Percentiles rank a stretch among this genome's conserved stretches.
Conservation (phyloP, 305 asterid genomes). For the Plantago coronopus region DNA sequence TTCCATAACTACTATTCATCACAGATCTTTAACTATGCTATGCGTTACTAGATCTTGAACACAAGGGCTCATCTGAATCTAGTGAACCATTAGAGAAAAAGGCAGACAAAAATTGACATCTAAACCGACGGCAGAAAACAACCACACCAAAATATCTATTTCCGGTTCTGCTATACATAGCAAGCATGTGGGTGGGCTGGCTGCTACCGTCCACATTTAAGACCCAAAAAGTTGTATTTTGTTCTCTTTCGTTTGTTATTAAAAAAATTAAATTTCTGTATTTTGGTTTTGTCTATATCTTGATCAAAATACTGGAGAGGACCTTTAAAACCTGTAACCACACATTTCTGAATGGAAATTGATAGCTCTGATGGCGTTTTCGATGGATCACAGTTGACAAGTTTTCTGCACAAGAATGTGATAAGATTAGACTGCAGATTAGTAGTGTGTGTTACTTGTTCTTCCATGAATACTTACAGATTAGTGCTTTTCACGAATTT, state of each 20-base stretch:
- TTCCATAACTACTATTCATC: too few relatives aligned
- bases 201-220: slow-evolving; percentile 2
- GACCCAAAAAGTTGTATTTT: slow-evolving; percentile 9
- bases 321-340: neutral
- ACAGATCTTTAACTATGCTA: too few relatives aligned
- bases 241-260: slow-evolving; percentile 5
- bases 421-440: too few relatives aligned
- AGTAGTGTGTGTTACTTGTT: too few relatives aligned
- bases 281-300: neutral
- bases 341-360: neutral
- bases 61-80: neutral
- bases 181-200: neutral
- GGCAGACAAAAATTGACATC: neutral
- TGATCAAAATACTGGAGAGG: neutral
- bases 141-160: neutral
- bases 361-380: neutral
- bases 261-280: slow-evolving; percentile 4
- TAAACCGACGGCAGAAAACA: too few relatives aligned
- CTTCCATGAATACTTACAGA: too few relatives aligned
- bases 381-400: slow-evolving; percentile 9
- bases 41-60: neutral
- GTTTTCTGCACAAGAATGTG: neutral
- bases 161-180: neutral
- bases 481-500: too few relatives aligned
- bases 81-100: neutral